Percentiles rank a stretch among this genome's conserved stretches.
phyloP scores from a whole-genome alignment of 176 grass and related monocot species.

The Eleusine indica region DNA sequence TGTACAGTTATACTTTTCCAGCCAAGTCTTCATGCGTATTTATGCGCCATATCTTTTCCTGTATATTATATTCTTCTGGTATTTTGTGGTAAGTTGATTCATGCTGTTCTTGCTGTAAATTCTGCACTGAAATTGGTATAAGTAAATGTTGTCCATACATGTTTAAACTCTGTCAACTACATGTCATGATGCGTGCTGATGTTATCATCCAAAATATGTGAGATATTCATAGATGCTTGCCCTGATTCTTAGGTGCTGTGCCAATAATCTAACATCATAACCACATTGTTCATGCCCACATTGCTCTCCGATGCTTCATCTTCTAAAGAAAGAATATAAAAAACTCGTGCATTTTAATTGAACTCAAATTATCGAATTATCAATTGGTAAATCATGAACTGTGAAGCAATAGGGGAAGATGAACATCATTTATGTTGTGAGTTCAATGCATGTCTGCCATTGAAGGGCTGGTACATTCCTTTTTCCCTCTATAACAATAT shows the following conservation, averaged over 20 bases:
- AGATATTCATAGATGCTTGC: not conserved
- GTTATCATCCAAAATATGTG: not conserved
- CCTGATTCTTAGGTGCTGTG: not conserved
- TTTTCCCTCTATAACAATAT: not conserved
- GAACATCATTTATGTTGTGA: not conserved
- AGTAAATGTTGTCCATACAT: not conserved
- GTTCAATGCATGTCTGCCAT: not conserved
- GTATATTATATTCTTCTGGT: constrained; percentile 12
- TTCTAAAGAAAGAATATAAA: not conserved
- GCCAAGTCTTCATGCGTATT: constrained; percentile 25
- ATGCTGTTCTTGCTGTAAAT: constrained; percentile 1
- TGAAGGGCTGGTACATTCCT: not conserved
- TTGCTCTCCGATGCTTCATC: not conserved
- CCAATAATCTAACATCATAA: not conserved
- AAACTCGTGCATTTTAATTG: not conserved
- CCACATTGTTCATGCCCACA: not conserved
- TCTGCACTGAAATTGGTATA: constrained; percentile 12
- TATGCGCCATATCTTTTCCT: constrained; percentile 8
- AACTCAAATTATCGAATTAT: not conserved
- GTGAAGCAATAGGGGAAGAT: not conserved
- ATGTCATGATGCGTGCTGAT: not conserved
- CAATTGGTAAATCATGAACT: not conserved
- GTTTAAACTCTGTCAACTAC: not conserved
- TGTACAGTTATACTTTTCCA: constrained; percentile 26
- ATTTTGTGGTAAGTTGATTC: constrained; percentile 21